phyloP scores from a whole-genome alignment of 257 asterid species.

The Orobanche coerulescens region DNA sequence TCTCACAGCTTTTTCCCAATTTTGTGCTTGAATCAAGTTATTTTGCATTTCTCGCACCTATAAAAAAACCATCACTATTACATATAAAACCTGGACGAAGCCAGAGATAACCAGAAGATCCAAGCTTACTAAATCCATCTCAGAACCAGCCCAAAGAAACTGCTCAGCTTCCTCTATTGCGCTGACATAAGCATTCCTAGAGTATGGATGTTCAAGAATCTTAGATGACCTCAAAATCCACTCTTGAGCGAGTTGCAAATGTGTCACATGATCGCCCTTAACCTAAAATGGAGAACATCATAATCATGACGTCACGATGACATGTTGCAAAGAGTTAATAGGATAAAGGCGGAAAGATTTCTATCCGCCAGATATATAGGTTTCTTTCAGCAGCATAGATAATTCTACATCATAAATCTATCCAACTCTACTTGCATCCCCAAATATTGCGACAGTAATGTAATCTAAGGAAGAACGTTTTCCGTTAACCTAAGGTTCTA shows the following conservation, averaged over 20 bases:
- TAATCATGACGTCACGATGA: background rate
- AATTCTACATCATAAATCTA: too few species aligned
- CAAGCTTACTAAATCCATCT: constrained; percentile 69
- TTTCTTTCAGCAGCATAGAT: constrained; percentile 19
- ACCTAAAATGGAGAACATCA: constrained; percentile 39
- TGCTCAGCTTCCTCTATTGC: constrained; percentile 77
- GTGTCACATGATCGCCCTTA: constrained; percentile 52
- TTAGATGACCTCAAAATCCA: constrained; percentile 57
- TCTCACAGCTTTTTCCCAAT: constrained; percentile 62
- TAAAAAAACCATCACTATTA: constrained; percentile 20
- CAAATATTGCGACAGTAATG: background rate
- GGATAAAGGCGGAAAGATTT: constrained; percentile 11
- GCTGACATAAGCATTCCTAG: constrained; percentile 46
- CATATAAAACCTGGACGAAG: constrained; percentile 5
- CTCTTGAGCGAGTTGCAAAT: constrained; percentile 73
- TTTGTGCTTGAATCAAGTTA: constrained; percentile 57
- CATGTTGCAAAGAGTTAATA: constrained; percentile 7
- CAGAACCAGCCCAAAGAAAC: constrained; percentile 93
- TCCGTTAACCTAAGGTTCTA: background rate
- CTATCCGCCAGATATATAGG: background rate
- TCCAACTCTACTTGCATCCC: constrained; percentile 6
- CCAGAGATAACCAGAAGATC: constrained; percentile 12
- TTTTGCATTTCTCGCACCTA: constrained; percentile 68
- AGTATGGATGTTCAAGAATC: constrained; percentile 57
- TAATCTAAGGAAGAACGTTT: background rate